Evolutionary conservation across 176 grass and related monocot species (phyloP), one percentile per base, ranked within the genome.

Genomic region (Zea luxurians): DNA sequence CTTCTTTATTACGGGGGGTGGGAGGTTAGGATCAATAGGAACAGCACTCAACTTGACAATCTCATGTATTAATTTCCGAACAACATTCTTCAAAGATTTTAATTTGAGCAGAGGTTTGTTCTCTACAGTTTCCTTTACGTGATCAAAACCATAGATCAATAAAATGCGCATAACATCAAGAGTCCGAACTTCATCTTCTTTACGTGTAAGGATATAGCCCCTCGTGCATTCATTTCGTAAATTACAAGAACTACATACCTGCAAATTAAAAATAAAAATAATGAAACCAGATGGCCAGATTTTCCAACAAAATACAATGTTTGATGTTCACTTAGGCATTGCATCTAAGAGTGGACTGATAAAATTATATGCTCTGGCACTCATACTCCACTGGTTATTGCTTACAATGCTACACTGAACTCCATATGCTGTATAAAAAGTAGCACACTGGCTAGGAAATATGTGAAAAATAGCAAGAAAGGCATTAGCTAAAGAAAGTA

Each of bases 201-300:
- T 94, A 52, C 80, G 91, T 78, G 89, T 89, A 45, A 97, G 89
- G 83, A 97, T 97, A 82, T 97, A 97, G 48, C 91, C 94, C 86
- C 80, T 87, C 13, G 90, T 74, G 73, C 94, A 97, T 27, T 76
- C 78, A 67, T 82, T 90, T 71, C 91, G 81, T 78, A 94, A 82
- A 82, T 65, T 94, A 77, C 94, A 97, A 78, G 89, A 85, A 90
- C 94, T 92, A 76, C 94, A 97, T 34, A 97, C 94, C 94, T 97
- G 89, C 82, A 71, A 82, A 78, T 80, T 21, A 66, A 74, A 48
- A 71, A 16, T 36, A 78, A 83, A 74, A 74, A 46, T n/a, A 52
- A 73, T 74, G 20, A 46, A 82, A 78, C 80, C 60, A 83, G 8
- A 74, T 61, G 5, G 18, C 75, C 65, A 72, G 8, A 58, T 66